Conservation (phyloP, 345 rosid species). For the Salix dunnii region DNA sequence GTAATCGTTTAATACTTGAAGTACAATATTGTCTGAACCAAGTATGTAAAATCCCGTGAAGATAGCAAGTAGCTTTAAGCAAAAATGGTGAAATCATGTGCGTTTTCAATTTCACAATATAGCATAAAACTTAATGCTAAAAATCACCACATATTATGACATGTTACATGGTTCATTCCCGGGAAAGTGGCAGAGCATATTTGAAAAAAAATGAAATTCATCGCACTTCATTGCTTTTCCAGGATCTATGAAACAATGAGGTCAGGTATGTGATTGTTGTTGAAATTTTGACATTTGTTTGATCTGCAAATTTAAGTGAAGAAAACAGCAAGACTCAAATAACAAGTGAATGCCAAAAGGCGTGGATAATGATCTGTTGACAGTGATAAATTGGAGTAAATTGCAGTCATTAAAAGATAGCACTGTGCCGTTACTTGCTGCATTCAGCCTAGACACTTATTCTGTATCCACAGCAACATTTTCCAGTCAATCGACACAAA, state of each 20-base stretch:
- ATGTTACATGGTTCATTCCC: background rate
- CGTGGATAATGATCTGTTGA: background rate
- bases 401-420: background rate
- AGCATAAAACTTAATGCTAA: background rate
- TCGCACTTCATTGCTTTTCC: background rate
- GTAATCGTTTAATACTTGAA: background rate
- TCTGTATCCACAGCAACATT: background rate
- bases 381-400: background rate
- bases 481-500: background rate
- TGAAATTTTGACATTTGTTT: background rate
- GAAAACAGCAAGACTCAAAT: background rate
- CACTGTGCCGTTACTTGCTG: background rate
- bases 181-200: background rate
- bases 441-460: background rate
- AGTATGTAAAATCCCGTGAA: background rate
- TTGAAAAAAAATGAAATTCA: background rate
- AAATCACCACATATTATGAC: background rate
- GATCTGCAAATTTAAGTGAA: background rate
- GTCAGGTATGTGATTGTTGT: background rate
- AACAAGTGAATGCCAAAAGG: background rate
- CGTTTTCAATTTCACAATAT: background rate
- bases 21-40: too few relatives aligned
- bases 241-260: background rate
- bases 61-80: background rate
- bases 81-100: background rate